A percentile compares a stretch with the other conserved stretches of the same genome.
These are phyloP conservation scores for Fusarium sp. DNA, from an alignment of 2,329 filamentous ascomycete genomes.

Conservation along the genomic window DNA sequence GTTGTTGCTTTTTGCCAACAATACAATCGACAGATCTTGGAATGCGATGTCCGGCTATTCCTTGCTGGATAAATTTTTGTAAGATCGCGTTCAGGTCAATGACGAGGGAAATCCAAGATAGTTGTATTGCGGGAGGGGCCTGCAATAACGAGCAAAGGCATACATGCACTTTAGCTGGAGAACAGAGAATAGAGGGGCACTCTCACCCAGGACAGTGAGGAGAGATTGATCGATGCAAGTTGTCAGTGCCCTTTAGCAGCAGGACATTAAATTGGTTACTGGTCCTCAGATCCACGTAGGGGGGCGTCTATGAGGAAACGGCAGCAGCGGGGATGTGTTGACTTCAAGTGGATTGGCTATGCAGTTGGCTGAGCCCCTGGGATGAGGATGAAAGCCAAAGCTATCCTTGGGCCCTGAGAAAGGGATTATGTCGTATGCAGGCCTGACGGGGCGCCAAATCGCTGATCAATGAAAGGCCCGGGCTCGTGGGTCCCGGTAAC, in stretches of 20 bases:
- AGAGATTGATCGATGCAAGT: constrained; percentile 41
- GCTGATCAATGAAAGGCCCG: constrained; percentile 42
- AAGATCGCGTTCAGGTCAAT: constrained; percentile 32
- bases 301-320: constrained; percentile 35
- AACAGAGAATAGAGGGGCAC: constrained; percentile 38
- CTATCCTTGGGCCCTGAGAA: constrained; percentile 40
- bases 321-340: constrained; percentile 28
- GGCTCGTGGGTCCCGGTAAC: constrained; percentile 43
- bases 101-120: constrained; percentile 35
- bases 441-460: constrained; percentile 42
- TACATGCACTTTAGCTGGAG: constrained; percentile 39
- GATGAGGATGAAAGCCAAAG: constrained; percentile 32
- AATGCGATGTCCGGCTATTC: constrained; percentile 28
- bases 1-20: constrained; percentile 16
- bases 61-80: constrained; percentile 39
- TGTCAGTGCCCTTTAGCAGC: constrained; percentile 26
- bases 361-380: constrained; percentile 39
- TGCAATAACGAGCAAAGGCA: constrained; percentile 26
- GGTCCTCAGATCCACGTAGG: constrained; percentile 35
- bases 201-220: constrained; percentile 36
- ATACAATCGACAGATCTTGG: constrained; percentile 32
- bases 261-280: constrained; percentile 38
- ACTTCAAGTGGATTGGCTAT: constrained; percentile 29
- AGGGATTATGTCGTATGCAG: constrained; percentile 41
- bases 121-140: constrained; percentile 39